Evolutionary conservation across 2,329 filamentous ascomycete species (phyloP), one percentile per base, ranked within the genome.

Genomic region (Alternaria brassicicola): DNA sequence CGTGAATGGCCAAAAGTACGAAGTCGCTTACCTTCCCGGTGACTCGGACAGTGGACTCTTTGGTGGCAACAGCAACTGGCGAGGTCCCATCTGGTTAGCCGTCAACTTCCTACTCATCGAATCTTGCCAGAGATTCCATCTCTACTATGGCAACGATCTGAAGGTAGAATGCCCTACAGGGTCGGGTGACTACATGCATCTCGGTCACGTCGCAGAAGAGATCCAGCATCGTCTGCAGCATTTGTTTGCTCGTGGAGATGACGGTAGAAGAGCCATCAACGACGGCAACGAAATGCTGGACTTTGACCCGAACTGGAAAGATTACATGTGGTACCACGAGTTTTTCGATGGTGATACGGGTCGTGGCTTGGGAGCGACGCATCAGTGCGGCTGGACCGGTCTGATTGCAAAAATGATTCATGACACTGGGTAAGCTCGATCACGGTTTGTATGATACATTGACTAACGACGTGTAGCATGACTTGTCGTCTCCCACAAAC

Each of bases 11-110:
- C 92, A 97, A 75, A 85, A 85, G 28, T 98, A 97, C 81, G 86
- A 88, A 56, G 94, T 98, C 38, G 86, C 88, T 68, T 98, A 98
- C 72, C 88, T 98, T 17, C 89, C 95, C 1, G 95, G 94, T n/a
- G 94, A 98, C 75, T 97, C 94, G 0, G 93, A 98, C 79, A 97
- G 91, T 71, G 92, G 92, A 3, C 85, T 98, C 5, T 98, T 98
- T 72, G 94, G 94, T 52, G 94, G 94, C 66, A 98, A 98, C 84
- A 97, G 93, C 78, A 98, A 98, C 79, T 98, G 94, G 94, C 88
- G 94, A 80, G 94, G 82, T 1, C 94, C 95, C 0, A 94, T 97
- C 68, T 98, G 94, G 94, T 84, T 97, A 47, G 95, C 92, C 62
- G 93, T 97, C 80, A 98, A 98, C 79, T 97, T 97, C 80, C 80